Evolutionary conservation across 306 rosid genomes (phyloP).

Genomic region (Hylodesmum podocarpum): DNA sequence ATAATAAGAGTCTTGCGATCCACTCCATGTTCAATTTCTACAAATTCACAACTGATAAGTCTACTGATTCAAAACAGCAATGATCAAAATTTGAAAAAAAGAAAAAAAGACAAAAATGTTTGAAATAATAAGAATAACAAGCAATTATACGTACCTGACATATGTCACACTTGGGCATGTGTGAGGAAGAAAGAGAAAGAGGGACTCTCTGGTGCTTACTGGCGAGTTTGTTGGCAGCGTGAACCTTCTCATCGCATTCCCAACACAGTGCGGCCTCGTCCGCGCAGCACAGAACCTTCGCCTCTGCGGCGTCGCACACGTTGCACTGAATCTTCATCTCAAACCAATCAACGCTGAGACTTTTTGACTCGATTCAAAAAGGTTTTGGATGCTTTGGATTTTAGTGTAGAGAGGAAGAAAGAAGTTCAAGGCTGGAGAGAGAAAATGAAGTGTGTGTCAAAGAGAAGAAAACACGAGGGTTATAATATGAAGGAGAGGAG

Average conservation of each 20-base stretch:
- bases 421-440: neutral
- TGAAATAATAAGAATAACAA: neutral
- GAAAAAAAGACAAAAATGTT: neutral
- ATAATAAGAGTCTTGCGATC: neutral
- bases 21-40: neutral
- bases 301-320: slow-evolving; percentile 92
- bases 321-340: slow-evolving; percentile 95
- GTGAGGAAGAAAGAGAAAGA: slow-evolving; percentile 59
- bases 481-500: neutral
- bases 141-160: slow-evolving; percentile 73
- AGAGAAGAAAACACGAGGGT: neutral
- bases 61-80: neutral
- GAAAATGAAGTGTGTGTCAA: neutral
- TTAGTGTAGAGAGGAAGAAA: neutral
- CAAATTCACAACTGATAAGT: neutral
- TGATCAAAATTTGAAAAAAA: too few species aligned
- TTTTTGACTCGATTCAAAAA: neutral
- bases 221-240: slow-evolving; percentile 94
- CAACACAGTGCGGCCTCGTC: slow-evolving; percentile 95
- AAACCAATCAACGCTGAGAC: neutral
- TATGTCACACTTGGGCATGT: slow-evolving; percentile 88
- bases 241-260: slow-evolving; percentile 90
- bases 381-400: neutral
- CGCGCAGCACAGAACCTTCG: slow-evolving; percentile 86
- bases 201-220: slow-evolving; percentile 88